These are phyloP conservation scores for Mycena belliarum DNA, from an alignment of 768 basidiomycete species.

Conservation along the genomic window DNA sequence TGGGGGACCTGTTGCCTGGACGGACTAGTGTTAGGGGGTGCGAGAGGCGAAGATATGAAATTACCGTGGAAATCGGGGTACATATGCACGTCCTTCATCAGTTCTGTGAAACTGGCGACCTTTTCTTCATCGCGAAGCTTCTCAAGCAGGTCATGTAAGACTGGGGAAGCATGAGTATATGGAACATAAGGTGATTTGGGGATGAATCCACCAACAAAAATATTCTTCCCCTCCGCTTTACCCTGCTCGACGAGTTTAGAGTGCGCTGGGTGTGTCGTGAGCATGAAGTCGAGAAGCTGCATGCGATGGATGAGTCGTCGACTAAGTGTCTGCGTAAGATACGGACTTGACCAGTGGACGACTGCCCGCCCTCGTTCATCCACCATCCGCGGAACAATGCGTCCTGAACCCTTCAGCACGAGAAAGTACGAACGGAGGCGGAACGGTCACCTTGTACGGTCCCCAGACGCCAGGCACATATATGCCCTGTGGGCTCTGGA, in stretches of 20 bases:
- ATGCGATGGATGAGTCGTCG: background rate
- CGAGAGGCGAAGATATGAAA: background rate
- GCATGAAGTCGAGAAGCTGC: slow-evolving; percentile 90
- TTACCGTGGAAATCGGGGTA: slow-evolving; percentile 94
- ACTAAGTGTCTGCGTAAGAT: background rate
- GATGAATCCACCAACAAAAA: slow-evolving; percentile 50
- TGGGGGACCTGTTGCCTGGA: slow-evolving; percentile 91
- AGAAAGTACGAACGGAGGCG: background rate
- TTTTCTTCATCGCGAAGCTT: slow-evolving; percentile 56
- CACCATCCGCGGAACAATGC: slow-evolving; percentile 93
- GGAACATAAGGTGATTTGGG: background rate
- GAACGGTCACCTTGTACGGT: slow-evolving; percentile 63
- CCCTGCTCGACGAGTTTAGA: slow-evolving; percentile 64
- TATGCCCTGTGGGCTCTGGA: slow-evolving; percentile 73
- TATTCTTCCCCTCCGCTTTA: slow-evolving; percentile 57
- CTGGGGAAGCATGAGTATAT: slow-evolving; percentile 32
- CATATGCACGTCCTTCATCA: slow-evolving; percentile 88
- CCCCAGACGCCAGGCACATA: slow-evolving; percentile 95
- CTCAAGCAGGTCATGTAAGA: slow-evolving; percentile 76
- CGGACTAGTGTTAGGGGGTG: background rate
- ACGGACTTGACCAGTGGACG: slow-evolving; percentile 89
- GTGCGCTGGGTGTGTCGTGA: slow-evolving; percentile 90
- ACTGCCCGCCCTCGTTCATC: slow-evolving; percentile 99
- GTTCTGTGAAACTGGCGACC: slow-evolving; percentile 69
- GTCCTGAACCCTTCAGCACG: slow-evolving; percentile 50